phyloP scores from a whole-genome alignment of 345 rosid species.

The Hibiscus tridactylites region DNA sequence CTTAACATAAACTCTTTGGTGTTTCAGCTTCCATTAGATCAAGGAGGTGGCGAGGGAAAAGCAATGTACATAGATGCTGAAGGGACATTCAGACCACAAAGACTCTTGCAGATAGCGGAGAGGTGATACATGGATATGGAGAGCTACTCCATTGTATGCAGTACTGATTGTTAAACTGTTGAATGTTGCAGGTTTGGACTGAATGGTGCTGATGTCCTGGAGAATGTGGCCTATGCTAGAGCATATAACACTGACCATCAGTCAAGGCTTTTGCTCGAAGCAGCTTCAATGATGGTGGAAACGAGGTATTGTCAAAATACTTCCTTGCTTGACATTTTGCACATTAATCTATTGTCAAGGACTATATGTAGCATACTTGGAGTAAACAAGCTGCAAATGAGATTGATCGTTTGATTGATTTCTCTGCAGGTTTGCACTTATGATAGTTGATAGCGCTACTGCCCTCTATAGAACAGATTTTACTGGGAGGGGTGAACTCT shows the following conservation, averaged over 20 bases:
- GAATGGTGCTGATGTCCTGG: conserved; percentile 92
- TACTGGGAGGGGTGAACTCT: conserved; percentile 90
- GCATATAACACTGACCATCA: conserved; percentile 99
- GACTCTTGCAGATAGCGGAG: conserved; percentile 89
- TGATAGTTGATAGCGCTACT: conserved; percentile 96
- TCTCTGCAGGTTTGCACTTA: conserved; percentile 67
- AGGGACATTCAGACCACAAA: conserved; percentile 95
- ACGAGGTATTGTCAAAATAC: conserved; percentile 41
- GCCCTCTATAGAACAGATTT: conserved; percentile 94
- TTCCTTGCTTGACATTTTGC: background rate
- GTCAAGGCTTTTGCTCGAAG: conserved; percentile 93
- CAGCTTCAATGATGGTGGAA: conserved; percentile 99
- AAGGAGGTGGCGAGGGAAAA: conserved; percentile 98
- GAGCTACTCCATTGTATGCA: background rate
- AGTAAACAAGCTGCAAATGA: background rate
- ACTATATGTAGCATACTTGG: background rate
- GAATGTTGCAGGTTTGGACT: conserved; percentile 61
- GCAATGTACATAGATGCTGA: conserved; percentile 99
- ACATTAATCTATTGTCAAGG: background rate
- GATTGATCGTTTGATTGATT: conserved; percentile 10
- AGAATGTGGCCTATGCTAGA: conserved; percentile 95
- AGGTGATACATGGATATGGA: conserved; percentile 35
- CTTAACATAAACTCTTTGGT: background rate
- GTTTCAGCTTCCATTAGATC: conserved; percentile 70
- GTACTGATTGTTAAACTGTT: background rate